Evolutionary conservation across 2,329 filamentous ascomycete genomes (phyloP), one percentile per base, ranked within the genome.

Genomic region (Colletotrichum gigasporum): DNA sequence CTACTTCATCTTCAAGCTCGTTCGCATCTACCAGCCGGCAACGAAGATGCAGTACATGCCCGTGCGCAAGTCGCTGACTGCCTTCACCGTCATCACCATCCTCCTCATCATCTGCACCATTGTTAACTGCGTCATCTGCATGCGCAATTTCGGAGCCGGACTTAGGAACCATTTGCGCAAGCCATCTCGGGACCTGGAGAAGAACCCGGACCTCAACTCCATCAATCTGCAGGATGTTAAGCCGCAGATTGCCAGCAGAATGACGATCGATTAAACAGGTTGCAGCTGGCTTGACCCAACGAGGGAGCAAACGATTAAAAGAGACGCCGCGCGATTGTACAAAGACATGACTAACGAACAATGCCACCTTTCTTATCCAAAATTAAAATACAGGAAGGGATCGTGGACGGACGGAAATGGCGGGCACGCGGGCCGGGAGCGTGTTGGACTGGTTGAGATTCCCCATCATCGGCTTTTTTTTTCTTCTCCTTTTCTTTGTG

Each of bases 1-100:
- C 61, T 99, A 98, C 82, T 99, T 99, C 83, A 87, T 97, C 75
- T 99, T 97, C 87, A 99, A 99, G 85, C 88, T 99, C 57, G 91
- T 96, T 64, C 92, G 96, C 75, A 99, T 99, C 88, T 99, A 97
- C 79, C 88, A 91, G 70, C 81, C 87, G 10, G 76, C 76, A 42
- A 86, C 88, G 70, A 76, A 75, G 53, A 57, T 75, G 1, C 83
- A 88, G 68, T 99, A 98, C 80, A 75, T 84, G 53, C 90, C 95
- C 4, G 95, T 96, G 35, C 88, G 91, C 66, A 91, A 91, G 73
- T 95, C 92, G 14, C 84, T 99, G 73, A 97, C 95, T 5, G 93
- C 94, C 64, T 99, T 99, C 73, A 95, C 96, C 53, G 89, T 97
- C 67, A 90, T 99, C 72, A 97, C 96, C 39, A 92, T 99, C 63